These are phyloP conservation scores for Sporothrix variecibatus DNA, from an alignment of 2,329 filamentous ascomycete genomes.

Conservation along the genomic window DNA sequence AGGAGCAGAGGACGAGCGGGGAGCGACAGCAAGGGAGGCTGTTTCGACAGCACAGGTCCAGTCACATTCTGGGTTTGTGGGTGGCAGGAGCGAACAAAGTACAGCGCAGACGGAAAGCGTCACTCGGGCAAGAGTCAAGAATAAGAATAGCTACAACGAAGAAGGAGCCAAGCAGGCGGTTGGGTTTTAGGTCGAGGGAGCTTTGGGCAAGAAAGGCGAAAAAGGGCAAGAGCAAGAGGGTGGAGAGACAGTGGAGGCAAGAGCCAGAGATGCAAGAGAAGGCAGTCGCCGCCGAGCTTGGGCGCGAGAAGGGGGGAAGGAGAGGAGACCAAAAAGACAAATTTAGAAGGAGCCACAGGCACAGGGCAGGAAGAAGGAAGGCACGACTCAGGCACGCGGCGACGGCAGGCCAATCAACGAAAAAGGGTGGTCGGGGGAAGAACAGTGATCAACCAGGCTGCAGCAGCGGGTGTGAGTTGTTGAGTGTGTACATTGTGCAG, in stretches of 20 bases:
- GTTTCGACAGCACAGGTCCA: neutral
- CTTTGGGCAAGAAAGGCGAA: neutral
- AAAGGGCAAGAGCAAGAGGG: neutral
- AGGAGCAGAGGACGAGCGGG: slow-evolving; percentile 4
- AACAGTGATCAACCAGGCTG: neutral
- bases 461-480: neutral
- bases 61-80: neutral
- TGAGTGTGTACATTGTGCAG: too few species aligned
- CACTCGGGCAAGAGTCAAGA: neutral
- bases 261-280: neutral
- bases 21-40: neutral
- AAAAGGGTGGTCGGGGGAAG: neutral
- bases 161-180: neutral
- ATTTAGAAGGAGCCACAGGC: slow-evolving; percentile 17
- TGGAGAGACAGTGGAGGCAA: slow-evolving; percentile 20
- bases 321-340: slow-evolving; percentile 8
- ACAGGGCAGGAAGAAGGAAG: slow-evolving; percentile 10
- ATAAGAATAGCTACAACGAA: neutral
- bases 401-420: neutral
- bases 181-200: slow-evolving; percentile 6
- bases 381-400: slow-evolving; percentile 7
- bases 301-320: neutral
- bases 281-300: neutral
- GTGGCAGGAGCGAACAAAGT: neutral
- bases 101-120: neutral